Percentiles rank a stretch among this genome's conserved stretches.
Conservation (phyloP, 2,329 filamentous ascomycete species). For the Aspergillus novoparasiticus region DNA sequence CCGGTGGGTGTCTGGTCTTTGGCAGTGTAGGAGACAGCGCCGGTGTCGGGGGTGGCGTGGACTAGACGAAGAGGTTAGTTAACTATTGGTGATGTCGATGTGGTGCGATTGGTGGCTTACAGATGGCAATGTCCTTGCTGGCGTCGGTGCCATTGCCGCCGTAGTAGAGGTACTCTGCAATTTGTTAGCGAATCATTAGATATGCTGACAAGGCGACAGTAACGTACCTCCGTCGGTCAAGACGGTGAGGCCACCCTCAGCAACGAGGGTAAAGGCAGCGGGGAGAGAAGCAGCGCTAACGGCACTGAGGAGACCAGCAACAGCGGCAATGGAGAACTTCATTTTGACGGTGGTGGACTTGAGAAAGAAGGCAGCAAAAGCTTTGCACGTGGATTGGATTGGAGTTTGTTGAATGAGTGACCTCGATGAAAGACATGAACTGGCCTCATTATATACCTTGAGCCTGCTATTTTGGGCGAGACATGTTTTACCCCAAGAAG, state of each 20-base stretch:
- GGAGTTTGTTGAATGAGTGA: background rate
- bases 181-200: background rate
- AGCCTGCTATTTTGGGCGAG: background rate
- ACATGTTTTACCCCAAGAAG: background rate
- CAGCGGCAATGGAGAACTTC: conserved; percentile 31
- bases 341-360: conserved; percentile 18
- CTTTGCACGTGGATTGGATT: background rate
- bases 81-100: background rate
- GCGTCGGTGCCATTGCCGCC: conserved; percentile 20
- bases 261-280: conserved; percentile 30
- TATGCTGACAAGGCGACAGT: background rate
- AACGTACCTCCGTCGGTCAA: conserved; percentile 29
- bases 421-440: background rate
- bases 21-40: conserved; percentile 27
- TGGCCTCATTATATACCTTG: background rate
- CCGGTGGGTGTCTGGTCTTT: conserved; percentile 24
- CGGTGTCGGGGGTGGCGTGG: conserved; percentile 19
- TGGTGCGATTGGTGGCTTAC: background rate
- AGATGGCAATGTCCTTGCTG: conserved; percentile 28
- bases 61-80: conserved; percentile 4
- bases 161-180: conserved; percentile 26
- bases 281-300: conserved; percentile 25
- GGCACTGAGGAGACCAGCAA: conserved; percentile 26
- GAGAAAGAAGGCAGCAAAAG: background rate
- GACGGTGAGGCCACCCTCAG: conserved; percentile 29